A percentile compares a stretch with the other conserved stretches of the same genome.
phyloP scores from a whole-genome alignment of 1,139 yeast genomes.

The Kodamaea plutei region DNA sequence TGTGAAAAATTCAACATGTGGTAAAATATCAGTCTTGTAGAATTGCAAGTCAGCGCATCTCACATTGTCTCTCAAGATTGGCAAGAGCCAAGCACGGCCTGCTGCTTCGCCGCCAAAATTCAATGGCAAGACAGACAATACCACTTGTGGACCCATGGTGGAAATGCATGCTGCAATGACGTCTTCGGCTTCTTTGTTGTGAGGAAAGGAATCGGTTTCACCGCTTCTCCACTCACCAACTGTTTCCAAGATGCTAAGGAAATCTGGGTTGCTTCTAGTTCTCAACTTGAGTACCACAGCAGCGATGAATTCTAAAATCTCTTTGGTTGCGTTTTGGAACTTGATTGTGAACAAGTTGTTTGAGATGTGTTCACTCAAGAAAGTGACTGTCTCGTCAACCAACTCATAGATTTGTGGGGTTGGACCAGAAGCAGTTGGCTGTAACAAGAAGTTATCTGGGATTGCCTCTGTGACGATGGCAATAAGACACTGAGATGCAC shows the following conservation, averaged over 20 bases:
- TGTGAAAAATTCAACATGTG: constrained; percentile 59
- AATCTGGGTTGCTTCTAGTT: constrained; percentile 68
- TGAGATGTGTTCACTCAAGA: constrained; percentile 48
- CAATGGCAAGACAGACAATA: constrained; percentile 70
- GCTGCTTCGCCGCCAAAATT: constrained; percentile 46
- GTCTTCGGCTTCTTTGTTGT: constrained; percentile 73
- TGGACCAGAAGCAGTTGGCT: constrained; percentile 42
- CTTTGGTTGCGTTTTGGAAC: constrained; percentile 73
- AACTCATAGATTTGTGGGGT: constrained; percentile 47
- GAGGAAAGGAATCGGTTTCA: constrained; percentile 66
- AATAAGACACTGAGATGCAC: constrained; percentile 84
- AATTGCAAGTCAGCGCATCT: constrained; percentile 64
- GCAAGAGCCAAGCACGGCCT: constrained; percentile 94
- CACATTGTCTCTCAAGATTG: constrained; percentile 85
- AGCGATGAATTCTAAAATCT: constrained; percentile 66
- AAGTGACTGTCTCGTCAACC: constrained; percentile 50
- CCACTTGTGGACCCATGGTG: constrained; percentile 82
- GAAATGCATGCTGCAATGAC: constrained; percentile 77
- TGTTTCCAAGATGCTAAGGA: constrained; percentile 59
- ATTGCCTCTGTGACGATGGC: constrained; percentile 68
- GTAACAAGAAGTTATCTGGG: constrained; percentile 53
- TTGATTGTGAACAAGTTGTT: constrained; percentile 65
- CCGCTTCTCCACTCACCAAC: constrained; percentile 86
- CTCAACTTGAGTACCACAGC: constrained; percentile 63
- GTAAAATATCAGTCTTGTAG: constrained; percentile 61